Base-by-base conservation (phyloP, 106 monocot species). In the Gastrodia elata region DNA sequence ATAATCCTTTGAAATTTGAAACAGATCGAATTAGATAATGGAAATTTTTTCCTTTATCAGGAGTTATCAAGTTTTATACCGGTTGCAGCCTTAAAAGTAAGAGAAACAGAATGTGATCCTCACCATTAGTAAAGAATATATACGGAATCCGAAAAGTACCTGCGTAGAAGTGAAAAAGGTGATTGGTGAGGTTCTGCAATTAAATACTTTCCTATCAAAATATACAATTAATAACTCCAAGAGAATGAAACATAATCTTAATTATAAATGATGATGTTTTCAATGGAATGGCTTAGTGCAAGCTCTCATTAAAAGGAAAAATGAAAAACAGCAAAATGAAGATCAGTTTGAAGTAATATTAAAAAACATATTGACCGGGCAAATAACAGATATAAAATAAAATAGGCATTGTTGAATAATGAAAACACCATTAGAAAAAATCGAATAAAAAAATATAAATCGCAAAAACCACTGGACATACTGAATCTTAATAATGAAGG, bases 101-200 rank as follows among this genome's bases (percentile, higher is more conserved):
- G 5, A 32, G 35, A 8, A 28, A 28, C 14, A 41, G 56, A 38
- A 3, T 39, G 34, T 32, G 24, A 38, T 4, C 27, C 87, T 87
- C 71, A 95, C 94, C 94, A 44, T 95, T 95, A 16, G 94, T 95
- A 64, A 95, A 79, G 79, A 95, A 95, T 69, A 95, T 71, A 80
- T 82, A 94, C 30, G 91, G 94, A 76, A 91, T 83, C 87, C 56
- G 89, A 79, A 87, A 67, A 42, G 64, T 80, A 22, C 91, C 94
- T 95, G 89, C 26, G 74, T 39, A 18, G 56, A 52, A 77, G 55
- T n/a, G 58, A 68, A 73, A 67, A 35, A 18, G 11, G 0, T 69
- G 67, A 20, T 40, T 26, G 40, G 40, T 69, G 11, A 25, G 69
- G 24, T 69, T 69, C 40, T 40, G 5, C 11, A 26, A 26, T 67